phyloP scores from a whole-genome alignment of 345 rosid species.

The Murraya paniculata region DNA sequence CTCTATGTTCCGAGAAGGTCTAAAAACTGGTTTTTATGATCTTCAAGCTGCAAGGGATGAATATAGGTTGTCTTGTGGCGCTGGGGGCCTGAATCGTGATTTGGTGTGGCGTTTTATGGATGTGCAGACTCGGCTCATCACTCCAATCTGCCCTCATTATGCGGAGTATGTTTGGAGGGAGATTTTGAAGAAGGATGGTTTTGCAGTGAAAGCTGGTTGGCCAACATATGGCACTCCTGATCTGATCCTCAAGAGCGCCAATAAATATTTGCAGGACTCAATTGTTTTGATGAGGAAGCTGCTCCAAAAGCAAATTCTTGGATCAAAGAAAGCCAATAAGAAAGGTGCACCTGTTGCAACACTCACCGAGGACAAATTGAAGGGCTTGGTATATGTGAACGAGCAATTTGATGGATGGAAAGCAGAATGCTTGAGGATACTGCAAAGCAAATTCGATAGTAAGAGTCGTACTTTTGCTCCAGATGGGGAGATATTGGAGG shows the following conservation, averaged over 20 bases:
- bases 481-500: constrained; percentile 62
- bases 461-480: constrained; percentile 48
- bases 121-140: constrained; percentile 80
- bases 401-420: constrained; percentile 86
- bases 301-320: constrained; percentile 63
- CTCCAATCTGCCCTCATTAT: constrained; percentile 95
- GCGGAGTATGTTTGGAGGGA: constrained; percentile 89
- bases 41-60: constrained; percentile 94
- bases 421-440: constrained; percentile 75
- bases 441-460: constrained; percentile 55
- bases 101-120: constrained; percentile 76
- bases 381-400: constrained; percentile 69
- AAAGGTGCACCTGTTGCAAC: constrained; percentile 56
- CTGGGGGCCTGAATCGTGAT: constrained; percentile 67
- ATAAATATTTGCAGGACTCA: constrained; percentile 87
- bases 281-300: constrained; percentile 76
- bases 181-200: constrained; percentile 75
- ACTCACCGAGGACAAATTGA: constrained; percentile 45
- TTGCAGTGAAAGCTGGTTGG: constrained; percentile 85
- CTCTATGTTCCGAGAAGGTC: constrained; percentile 90
- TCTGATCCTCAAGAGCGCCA: constrained; percentile 73
- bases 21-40: constrained; percentile 86
- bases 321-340: constrained; percentile 70
- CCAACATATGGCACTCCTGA: constrained; percentile 71
- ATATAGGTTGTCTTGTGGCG: constrained; percentile 83